Conservation (phyloP, 352 stramenopile species). For the Globisporangium polare region DNA sequence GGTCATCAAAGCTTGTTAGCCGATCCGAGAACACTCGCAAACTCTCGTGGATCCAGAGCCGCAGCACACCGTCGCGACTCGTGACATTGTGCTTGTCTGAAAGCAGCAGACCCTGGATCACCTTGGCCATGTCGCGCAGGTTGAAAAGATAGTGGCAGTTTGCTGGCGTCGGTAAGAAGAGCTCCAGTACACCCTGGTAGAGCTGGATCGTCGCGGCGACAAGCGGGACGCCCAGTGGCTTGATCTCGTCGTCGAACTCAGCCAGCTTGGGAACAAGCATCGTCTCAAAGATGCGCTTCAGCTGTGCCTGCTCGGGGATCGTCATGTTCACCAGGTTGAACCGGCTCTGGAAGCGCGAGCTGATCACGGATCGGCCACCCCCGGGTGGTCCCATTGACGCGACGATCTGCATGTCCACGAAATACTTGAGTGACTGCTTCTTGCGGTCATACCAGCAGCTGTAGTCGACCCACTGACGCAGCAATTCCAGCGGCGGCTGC, state of each 20-base stretch:
- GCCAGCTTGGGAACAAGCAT: constrained; percentile 84
- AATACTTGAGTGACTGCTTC: constrained; percentile 89
- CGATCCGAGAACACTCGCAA: constrained; percentile 89
- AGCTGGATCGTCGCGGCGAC: constrained; percentile 84
- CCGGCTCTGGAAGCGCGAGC: constrained; percentile 85
- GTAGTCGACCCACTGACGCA: constrained; percentile 92
- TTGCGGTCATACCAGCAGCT: constrained; percentile 91
- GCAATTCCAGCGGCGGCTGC: constrained; percentile 87
- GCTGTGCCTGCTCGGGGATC: constrained; percentile 75
- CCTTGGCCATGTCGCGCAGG: constrained; percentile 85
- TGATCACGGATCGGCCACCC: constrained; percentile 87
- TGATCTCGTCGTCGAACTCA: constrained; percentile 89
- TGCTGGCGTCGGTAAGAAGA: constrained; percentile 84
- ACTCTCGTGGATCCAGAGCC: constrained; percentile 90
- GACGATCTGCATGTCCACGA: constrained; percentile 90
- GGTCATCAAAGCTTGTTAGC: constrained; percentile 86
- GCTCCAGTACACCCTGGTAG: constrained; percentile 80
- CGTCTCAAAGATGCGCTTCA: constrained; percentile 87
- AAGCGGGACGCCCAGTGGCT: constrained; percentile 62
- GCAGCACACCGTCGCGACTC: constrained; percentile 64
- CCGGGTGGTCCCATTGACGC: constrained; percentile 84
- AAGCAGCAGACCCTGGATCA: constrained; percentile 81
- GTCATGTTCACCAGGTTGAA: constrained; percentile 92
- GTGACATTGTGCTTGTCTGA: constrained; percentile 71
- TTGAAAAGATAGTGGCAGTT: constrained; percentile 92